Evolutionary conservation across 2,329 filamentous ascomycete genomes (phyloP).

Genomic region (Helotiales sp.): DNA sequence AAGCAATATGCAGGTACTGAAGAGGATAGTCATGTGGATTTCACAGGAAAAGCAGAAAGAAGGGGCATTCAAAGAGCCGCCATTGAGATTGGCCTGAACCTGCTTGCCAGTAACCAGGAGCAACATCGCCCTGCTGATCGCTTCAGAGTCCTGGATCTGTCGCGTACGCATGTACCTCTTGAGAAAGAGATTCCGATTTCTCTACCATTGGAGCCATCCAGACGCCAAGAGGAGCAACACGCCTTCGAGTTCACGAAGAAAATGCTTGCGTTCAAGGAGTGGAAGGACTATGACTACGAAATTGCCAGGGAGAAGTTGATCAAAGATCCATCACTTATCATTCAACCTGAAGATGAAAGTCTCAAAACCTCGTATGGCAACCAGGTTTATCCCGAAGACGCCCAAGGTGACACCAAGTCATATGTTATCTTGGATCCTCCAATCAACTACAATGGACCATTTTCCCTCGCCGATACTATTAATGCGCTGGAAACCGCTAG

Average conservation of each 20-base stretch:
- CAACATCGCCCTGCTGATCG: slow-evolving; percentile 38
- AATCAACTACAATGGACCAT: slow-evolving; percentile 36
- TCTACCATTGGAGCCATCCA: slow-evolving; percentile 33
- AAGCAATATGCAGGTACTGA: background rate
- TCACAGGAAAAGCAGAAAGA: slow-evolving; percentile 36
- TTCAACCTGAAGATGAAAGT: background rate
- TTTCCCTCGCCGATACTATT: slow-evolving; percentile 14
- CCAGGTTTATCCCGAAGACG: background rate
- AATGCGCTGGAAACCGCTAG: slow-evolving; percentile 23
- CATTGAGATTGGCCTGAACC: slow-evolving; percentile 38
- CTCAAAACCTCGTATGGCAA: background rate
- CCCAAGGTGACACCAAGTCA: background rate
- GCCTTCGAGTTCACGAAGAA: slow-evolving; percentile 37
- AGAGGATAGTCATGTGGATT: slow-evolving; percentile 23
- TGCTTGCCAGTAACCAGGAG: slow-evolving; percentile 38
- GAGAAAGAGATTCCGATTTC: slow-evolving; percentile 33
- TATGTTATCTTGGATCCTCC: slow-evolving; percentile 24
- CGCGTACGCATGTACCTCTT: slow-evolving; percentile 9
- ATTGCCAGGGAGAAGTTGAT: slow-evolving; percentile 16
- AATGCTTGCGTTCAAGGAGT: slow-evolving; percentile 27
- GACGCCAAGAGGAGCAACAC: slow-evolving; percentile 37
- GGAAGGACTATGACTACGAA: slow-evolving; percentile 33
- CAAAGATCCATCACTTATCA: background rate
- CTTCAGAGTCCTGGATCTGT: slow-evolving; percentile 34
- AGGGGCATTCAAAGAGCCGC: slow-evolving; percentile 39